Base-by-base conservation (phyloP, 2,329 filamentous ascomycete genomes). In the Apiospora marii region DNA sequence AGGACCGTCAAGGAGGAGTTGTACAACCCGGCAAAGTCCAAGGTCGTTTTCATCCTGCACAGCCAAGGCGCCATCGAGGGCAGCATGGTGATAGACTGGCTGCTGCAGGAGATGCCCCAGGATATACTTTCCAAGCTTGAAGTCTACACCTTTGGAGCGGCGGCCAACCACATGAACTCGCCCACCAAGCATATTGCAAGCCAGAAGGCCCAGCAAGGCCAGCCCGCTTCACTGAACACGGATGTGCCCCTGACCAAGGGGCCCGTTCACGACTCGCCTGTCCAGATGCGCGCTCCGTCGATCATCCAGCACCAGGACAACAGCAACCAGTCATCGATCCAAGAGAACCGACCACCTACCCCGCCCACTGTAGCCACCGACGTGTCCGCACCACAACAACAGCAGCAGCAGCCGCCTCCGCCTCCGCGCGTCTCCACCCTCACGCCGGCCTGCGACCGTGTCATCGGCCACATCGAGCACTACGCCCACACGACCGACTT, bases 31-130 rank as follows among this genome's bases (percentile, higher is more conserved):
- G 79, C 84, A 22, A 89, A 91, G 73, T 87, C 88, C 46, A 95
- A 94, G 78, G 89, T 96, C 3, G 84, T 96, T 41, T 87, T 96
- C 71, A 89, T 96, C 73, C 84, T 93, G 49, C 94, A 96, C 80
- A 93, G 91, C 0, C 94, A 96, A 80, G 94, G 94, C 4, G 93
- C 88, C 19, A 93, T 96, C 69, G 91, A 94, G 78, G 92, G 91
- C 1, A 88, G 92, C 3, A 83, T 95, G 71, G 90, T 94, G 6
- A 82, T 95, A 8, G 93, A 96, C 82, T 94, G 93, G 92, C 86
- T 96, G 1, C 85, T 95, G 1, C 90, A 92, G 74, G 93, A 95
- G 78, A 82, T 94, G 16, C 89, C 92, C 0, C 89, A 91, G 72
- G 87, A 92, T 74, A 83, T 92, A 4, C 83, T 94, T 7, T 82